These are phyloP conservation scores for Pythium rhizo-oryzae DNA, from an alignment of 352 stramenopile species.

Conservation along the genomic window DNA sequence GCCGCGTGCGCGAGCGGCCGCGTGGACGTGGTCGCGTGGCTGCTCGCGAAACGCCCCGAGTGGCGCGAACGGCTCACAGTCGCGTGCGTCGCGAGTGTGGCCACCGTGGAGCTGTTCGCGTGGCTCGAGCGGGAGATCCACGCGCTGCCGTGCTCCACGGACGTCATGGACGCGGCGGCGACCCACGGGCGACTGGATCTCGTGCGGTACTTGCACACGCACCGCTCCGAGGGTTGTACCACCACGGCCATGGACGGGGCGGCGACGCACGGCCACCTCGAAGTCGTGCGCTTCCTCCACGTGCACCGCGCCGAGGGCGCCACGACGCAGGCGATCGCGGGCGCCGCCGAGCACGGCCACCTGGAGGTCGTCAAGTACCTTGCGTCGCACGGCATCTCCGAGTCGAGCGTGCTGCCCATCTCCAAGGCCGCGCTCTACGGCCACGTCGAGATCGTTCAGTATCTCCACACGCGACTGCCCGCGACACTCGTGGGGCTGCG, in stretches of 20 bases:
- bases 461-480: background rate
- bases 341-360: constrained; percentile 2
- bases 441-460: constrained; percentile 3
- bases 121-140: background rate
- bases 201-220: constrained; percentile 2
- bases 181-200: background rate
- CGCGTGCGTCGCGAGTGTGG: background rate
- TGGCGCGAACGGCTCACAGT: background rate
- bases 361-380: background rate
- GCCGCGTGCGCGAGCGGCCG: background rate
- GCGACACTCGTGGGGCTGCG: constrained; percentile 1
- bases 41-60: background rate
- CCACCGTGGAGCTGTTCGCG: background rate
- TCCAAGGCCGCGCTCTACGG: constrained; percentile 5
- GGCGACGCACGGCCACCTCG: background rate
- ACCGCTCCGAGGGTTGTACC: background rate
- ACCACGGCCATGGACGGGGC: background rate
- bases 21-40: background rate
- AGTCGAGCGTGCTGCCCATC: background rate
- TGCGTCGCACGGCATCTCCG: background rate
- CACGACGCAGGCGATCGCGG: background rate
- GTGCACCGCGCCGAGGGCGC: background rate
- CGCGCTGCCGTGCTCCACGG: background rate
- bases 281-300: background rate
- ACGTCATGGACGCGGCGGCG: background rate